Conservation (phyloP, 495 filamentous ascomycete genomes). For the Chaetomium cochliodes region DNA sequence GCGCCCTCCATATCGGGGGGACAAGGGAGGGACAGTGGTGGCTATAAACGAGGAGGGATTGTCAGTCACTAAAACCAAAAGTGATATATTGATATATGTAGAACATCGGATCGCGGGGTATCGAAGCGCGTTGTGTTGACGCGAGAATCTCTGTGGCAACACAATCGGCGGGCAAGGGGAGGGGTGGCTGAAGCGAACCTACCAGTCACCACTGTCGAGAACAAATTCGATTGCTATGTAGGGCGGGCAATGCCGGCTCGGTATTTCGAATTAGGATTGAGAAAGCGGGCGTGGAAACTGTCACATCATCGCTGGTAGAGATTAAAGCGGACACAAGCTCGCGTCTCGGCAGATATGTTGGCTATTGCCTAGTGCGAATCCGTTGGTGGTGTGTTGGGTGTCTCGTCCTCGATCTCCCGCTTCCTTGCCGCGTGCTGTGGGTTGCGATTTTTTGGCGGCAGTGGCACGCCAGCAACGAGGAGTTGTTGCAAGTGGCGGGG, state of each 20-base stretch:
- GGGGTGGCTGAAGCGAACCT: constrained; percentile 19
- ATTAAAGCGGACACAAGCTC: constrained; percentile 2
- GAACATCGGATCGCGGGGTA: background rate
- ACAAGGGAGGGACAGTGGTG: constrained; percentile 20
- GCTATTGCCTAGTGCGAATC: background rate
- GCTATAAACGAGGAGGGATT: constrained; percentile 13
- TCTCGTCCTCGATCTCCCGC: background rate
- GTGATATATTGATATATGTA: too few relatives aligned
- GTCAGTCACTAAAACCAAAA: too few relatives aligned
- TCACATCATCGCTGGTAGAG: constrained; percentile 38
- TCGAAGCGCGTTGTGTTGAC: background rate
- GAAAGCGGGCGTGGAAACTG: constrained; percentile 22
- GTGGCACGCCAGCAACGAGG: constrained; percentile 14
- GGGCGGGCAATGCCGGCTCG: constrained; percentile 1
- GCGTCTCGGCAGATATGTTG: background rate
- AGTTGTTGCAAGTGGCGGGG: constrained; percentile 29
- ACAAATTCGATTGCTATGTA: constrained; percentile 5
- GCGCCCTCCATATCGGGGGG: constrained; percentile 67
- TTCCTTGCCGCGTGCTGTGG: constrained; percentile 6
- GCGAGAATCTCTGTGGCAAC: background rate
- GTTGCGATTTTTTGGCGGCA: constrained; percentile 32
- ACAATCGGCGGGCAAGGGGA: background rate
- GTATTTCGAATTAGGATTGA: constrained; percentile 21
- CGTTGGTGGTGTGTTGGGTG: background rate
- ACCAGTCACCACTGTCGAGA: constrained; percentile 19